Base-by-base conservation (phyloP, 257 asterid genomes). In the Solanum lignicaule region DNA sequence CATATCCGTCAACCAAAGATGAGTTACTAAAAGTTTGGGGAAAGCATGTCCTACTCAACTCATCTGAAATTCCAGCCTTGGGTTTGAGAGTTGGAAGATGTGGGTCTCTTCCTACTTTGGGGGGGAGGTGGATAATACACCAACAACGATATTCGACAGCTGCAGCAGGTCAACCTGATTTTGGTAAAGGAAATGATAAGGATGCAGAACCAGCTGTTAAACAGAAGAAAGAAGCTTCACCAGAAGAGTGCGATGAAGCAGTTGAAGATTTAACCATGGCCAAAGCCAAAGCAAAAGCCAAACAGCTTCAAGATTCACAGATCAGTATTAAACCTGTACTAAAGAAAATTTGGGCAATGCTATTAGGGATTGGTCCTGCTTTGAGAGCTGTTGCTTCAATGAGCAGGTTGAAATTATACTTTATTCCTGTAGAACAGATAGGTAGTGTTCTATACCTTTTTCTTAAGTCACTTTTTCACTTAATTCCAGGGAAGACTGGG, bases 241-340 rank as follows among this genome's bases (percentile, higher is more conserved):
- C 98, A 14, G 99, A 95, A 93, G 99, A 97, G 90, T 97, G 99
- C 88, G 99, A 97, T 89, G 98, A 94, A 89, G 98, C 99, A 46
- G 98, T 95, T 86, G 98, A 94, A 92, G 99, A 98, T 88, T 93
- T 97, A 91, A 93, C 95, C 90, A 90, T 96, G 9, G 95, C 87
- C 76, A 97, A 96, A 93, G 99, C 99, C 86, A 97, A 95, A 91
- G 99, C 98, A 25, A 93, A 93, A 89, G 95, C 98, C 85, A 94
- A 96, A 92, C 92, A 94, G 95, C 88, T 94, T 91, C 98, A 95
- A 89, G 99, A 94, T 85, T 91, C 95, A 73, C 93, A 94, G 68
- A 95, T 91, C 92, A 95, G 89, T 89, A 93, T 87, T 55, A 91
- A 82, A 75, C 88, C 92, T 90, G 72, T 93, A 83, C 84, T 97